Conservation (phyloP, 306 rosid species). For the Begonia peltatifolia region DNA sequence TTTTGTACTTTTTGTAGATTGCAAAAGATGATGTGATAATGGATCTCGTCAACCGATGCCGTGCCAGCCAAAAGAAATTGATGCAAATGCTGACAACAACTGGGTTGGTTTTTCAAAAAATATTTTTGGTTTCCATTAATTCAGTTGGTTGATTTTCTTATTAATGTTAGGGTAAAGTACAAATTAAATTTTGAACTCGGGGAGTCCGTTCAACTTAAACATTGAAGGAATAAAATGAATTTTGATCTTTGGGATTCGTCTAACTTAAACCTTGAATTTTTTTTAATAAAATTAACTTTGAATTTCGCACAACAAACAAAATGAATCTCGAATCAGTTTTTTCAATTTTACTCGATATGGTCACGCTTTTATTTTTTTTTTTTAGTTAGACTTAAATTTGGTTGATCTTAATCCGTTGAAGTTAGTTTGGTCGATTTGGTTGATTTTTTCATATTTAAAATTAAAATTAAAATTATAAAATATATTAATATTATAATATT, state of each 20-base stretch:
- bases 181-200: too few species aligned
- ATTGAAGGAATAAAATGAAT: too few species aligned
- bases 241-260: too few species aligned
- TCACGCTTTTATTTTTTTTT: too few species aligned
- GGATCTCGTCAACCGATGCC: constrained; percentile 78
- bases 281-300: too few species aligned
- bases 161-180: neutral
- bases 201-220: too few species aligned
- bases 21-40: constrained; percentile 78
- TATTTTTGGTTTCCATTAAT: neutral
- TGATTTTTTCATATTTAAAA: too few species aligned
- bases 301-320: too few species aligned
- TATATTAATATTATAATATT: too few species aligned
- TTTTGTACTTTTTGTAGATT: constrained; percentile 33
- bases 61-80: constrained; percentile 81
- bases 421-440: too few species aligned
- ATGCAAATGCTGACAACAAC: constrained; percentile 96
- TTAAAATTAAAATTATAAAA: too few species aligned
- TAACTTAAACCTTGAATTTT: too few species aligned
- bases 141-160: neutral
- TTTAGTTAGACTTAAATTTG: neutral
- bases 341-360: neutral
- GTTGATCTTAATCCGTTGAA: neutral
- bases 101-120: constrained; percentile 44
- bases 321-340: neutral